Base-by-base conservation (phyloP, 2,329 filamentous ascomycete genomes). In the Didymella sp. region DNA sequence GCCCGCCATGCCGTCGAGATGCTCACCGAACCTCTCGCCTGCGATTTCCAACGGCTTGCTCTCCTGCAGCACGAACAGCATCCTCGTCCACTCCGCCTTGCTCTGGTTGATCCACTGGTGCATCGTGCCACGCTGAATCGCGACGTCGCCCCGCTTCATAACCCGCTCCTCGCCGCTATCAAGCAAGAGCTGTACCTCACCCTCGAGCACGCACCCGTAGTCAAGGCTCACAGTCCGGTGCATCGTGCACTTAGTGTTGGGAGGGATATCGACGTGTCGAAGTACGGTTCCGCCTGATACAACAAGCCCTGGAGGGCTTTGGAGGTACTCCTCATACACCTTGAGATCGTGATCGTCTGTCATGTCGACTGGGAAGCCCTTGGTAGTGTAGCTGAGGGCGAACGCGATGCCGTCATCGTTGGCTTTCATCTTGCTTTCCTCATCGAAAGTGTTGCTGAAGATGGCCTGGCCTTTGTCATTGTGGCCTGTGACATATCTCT, bases 331-430 rank as follows among this genome's bases (percentile, higher is more conserved):
- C 27, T 77, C 69, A 69, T 85, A 84, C 8, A 75, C 72, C 8
- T 69, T 62, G 15, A 85, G 70, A 65, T 86, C 83, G 50, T 75
- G 66, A 56, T 81, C 76, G 21, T 72, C 61, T 61, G 76, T 74
- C 60, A 85, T 73, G 45, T 80, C 67, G 27, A 80, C 77, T 0
- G 83, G 82, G 49, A 78, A 80, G 43, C 75, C 69, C 43, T 78
- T 76, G 4, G 83, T 81, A 7, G 79, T 78, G 70, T 84, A 85
- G 56, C 75, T 76, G 28, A 84, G 78, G 27, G 75, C 77, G 63
- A 84, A 84, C 15, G 73, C 75, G 30, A 81, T 78, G 35, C 79
- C 78, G 60, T 81, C 78, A 59, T 69, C 76, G 68, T 72, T 76
- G 67, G 63, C 58, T 61, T 65, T 67, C 73, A 76, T 74, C 28